phyloP scores from a whole-genome alignment of 768 basidiomycete genomes.

The Panus rudis region DNA sequence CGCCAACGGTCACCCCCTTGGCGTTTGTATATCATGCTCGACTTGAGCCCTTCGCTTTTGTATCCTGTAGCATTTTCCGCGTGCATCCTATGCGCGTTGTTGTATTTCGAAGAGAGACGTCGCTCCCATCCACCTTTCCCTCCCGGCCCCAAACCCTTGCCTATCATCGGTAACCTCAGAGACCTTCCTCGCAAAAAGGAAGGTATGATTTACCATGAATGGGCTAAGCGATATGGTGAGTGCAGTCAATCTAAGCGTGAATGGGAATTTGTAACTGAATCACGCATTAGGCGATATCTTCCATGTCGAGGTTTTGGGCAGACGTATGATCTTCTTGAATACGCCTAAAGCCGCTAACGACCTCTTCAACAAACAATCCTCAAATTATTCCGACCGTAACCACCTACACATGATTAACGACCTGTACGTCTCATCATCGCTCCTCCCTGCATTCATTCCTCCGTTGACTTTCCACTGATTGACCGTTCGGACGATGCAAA shows the following conservation, averaged over 20 bases:
- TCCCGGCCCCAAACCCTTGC: constrained; percentile 18
- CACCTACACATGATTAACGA: constrained; percentile 14
- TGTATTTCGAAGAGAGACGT: too few relatives aligned
- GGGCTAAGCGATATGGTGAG: constrained; percentile 17
- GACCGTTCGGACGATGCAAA: too few relatives aligned
- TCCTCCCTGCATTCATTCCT: too few relatives aligned
- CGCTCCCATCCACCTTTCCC: constrained; percentile 8
- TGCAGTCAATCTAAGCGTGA: too few relatives aligned
- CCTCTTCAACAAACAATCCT: constrained; percentile 17
- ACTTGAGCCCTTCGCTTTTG: too few relatives aligned
- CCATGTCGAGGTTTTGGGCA: constrained; percentile 14
- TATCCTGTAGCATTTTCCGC: too few relatives aligned
- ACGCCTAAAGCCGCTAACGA: constrained; percentile 12
- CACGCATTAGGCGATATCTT: constrained; percentile 20
- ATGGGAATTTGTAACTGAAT: too few relatives aligned
- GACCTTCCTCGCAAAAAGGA: constrained; percentile 13
- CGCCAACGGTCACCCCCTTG: too few relatives aligned
- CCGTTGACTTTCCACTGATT: too few relatives aligned
- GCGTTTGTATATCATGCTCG: too few relatives aligned
- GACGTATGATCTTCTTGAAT: constrained; percentile 15
- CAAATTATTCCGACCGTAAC: constrained; percentile 16
- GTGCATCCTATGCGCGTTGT: too few relatives aligned
- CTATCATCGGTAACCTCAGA: constrained; percentile 17
- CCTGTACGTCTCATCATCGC: constrained; percentile 12
- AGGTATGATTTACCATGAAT: constrained; percentile 14